Percentiles rank a stretch among this genome's conserved stretches.
Conservation (phyloP, 352 stramenopile genomes). For the Phytophthora meadii region DNA sequence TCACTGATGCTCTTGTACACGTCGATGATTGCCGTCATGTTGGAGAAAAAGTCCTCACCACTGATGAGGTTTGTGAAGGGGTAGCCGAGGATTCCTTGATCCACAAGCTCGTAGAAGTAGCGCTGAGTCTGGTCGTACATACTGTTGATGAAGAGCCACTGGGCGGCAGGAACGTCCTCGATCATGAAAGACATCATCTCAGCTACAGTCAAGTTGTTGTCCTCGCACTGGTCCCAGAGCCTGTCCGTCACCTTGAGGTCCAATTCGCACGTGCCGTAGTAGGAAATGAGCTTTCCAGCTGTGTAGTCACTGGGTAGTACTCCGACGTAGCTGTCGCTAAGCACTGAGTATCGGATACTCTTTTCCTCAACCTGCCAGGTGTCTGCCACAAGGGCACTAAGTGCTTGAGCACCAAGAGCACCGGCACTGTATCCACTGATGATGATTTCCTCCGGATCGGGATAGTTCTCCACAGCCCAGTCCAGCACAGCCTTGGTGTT, state of each 20-base stretch:
- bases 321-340: slow-evolving; percentile 72
- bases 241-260: slow-evolving; percentile 49
- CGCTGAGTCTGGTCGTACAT: slow-evolving; percentile 69
- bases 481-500: slow-evolving; percentile 71
- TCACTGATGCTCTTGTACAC: slow-evolving; percentile 57
- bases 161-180: slow-evolving; percentile 44
- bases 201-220: slow-evolving; percentile 47
- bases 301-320: slow-evolving; percentile 59
- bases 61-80: slow-evolving; percentile 64
- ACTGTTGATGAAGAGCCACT: slow-evolving; percentile 77
- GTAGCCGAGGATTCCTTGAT: slow-evolving; percentile 57
- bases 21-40: slow-evolving; percentile 60
- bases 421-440: slow-evolving; percentile 67
- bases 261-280: slow-evolving; percentile 64
- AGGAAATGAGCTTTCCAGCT: slow-evolving; percentile 58
- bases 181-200: slow-evolving; percentile 67
- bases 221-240: slow-evolving; percentile 54
- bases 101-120: slow-evolving; percentile 70
- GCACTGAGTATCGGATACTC: slow-evolving; percentile 60
- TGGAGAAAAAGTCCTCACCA: slow-evolving; percentile 61
- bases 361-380: slow-evolving; percentile 65
- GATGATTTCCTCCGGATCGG: slow-evolving; percentile 61
- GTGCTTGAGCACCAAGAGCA: slow-evolving; percentile 55
- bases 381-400: slow-evolving; percentile 53
- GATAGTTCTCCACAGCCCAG: slow-evolving; percentile 71